Percentiles rank a stretch among this genome's conserved stretches.
Conservation (phyloP, 2,329 filamentous ascomycete genomes). For the Colletotrichum sp. region DNA sequence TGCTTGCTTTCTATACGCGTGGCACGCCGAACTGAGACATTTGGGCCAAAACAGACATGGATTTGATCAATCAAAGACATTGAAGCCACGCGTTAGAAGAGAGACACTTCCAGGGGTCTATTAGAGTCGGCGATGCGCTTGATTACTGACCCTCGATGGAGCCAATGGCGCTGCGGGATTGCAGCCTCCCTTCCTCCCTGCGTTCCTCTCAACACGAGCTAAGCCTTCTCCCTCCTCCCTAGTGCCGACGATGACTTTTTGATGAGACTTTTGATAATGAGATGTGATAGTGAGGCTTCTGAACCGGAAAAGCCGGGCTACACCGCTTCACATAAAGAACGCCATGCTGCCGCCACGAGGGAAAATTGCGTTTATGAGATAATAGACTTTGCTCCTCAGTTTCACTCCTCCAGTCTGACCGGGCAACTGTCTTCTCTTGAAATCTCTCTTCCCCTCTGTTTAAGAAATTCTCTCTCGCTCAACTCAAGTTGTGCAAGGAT, state of each 20-base stretch:
- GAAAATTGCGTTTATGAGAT: too few relatives aligned
- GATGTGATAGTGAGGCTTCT: background rate
- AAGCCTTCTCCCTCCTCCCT: slow-evolving; percentile 2
- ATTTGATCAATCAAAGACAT: slow-evolving; percentile 18
- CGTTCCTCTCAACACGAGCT: slow-evolving; percentile 17
- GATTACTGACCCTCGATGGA: background rate
- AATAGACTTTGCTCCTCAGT: background rate
- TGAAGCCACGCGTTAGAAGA: background rate
- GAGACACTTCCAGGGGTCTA: background rate
- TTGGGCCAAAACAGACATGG: background rate
- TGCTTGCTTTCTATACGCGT: background rate
- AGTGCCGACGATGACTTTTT: background rate
- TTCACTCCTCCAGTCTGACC: background rate
- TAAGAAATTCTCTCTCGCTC: background rate
- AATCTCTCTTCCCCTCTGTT: background rate
- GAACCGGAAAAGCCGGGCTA: background rate
- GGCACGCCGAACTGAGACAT: slow-evolving; percentile 6
- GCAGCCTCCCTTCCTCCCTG: slow-evolving; percentile 18
- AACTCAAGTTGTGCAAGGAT: background rate
- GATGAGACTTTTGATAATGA: background rate
- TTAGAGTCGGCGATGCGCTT: background rate
- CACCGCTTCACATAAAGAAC: background rate
- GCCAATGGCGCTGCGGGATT: background rate
- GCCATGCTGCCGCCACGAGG: background rate
- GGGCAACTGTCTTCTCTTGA: background rate